phyloP scores from a whole-genome alignment of 352 stramenopile genomes.

The Globisporangium canariense region DNA sequence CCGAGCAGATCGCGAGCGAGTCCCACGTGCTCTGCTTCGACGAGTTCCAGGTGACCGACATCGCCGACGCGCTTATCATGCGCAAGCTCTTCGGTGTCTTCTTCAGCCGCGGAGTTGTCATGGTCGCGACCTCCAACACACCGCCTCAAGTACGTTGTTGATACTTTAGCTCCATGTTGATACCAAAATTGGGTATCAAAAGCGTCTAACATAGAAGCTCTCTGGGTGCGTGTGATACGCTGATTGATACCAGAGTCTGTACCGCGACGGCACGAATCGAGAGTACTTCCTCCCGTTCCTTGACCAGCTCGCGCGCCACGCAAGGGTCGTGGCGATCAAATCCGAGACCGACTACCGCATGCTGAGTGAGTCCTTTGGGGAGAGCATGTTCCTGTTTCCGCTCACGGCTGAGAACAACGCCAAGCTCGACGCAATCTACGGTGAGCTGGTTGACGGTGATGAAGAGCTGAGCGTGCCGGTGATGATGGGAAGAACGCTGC shows the following conservation, averaged over 20 bases:
- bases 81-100: constrained; percentile 92
- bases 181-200: background rate
- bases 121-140: constrained; percentile 96
- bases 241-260: constrained; percentile 75
- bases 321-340: constrained; percentile 64
- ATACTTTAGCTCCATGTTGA: background rate
- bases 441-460: constrained; percentile 25
- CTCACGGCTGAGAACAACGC: constrained; percentile 27
- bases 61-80: constrained; percentile 97
- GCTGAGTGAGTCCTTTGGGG: constrained; percentile 28
- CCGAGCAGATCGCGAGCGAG: constrained; percentile 81
- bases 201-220: background rate
- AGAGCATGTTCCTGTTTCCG: constrained; percentile 58
- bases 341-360: constrained; percentile 76
- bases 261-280: constrained; percentile 94
- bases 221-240: background rate
- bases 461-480: constrained; percentile 56
- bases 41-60: constrained; percentile 98
- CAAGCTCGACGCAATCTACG: constrained; percentile 46
- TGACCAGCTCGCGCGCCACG: constrained; percentile 90
- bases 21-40: constrained; percentile 95
- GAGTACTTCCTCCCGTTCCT: constrained; percentile 98
- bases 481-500: constrained; percentile 72
- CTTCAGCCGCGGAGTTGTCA: constrained; percentile 87
- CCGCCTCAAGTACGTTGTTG: constrained; percentile 36